Conservation (phyloP, 257 asterid genomes). For the Anisodus acutangulus region DNA sequence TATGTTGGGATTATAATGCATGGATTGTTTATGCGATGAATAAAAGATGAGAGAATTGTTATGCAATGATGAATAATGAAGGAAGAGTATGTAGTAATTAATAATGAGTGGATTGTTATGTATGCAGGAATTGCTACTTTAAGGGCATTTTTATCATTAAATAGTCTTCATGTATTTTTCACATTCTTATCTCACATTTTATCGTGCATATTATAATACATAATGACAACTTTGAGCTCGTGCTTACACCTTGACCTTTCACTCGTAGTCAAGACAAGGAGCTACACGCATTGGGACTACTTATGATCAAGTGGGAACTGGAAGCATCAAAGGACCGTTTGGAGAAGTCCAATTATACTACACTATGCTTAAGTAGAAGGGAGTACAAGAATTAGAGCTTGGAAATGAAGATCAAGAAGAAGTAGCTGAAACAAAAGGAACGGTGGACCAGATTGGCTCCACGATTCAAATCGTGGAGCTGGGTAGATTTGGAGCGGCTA, state of each 20-base stretch:
- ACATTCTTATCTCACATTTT: background rate
- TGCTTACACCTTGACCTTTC: background rate
- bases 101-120: background rate
- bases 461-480: background rate
- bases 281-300: background rate
- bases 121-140: background rate
- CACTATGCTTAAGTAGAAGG: background rate
- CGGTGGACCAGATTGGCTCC: background rate
- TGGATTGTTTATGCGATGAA: background rate
- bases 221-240: background rate
- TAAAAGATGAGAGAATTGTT: no score
- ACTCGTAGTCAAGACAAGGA: background rate
- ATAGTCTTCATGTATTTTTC: background rate
- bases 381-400: background rate
- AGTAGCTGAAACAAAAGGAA: background rate
- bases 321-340: background rate
- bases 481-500: background rate
- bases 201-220: background rate
- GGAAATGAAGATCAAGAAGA: background rate
- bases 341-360: background rate
- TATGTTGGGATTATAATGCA: background rate
- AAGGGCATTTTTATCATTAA: background rate
- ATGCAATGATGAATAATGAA: background rate
- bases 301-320: background rate
- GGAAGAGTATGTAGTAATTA: background rate